Conservation (phyloP, 2,329 filamentous ascomycete genomes). For the Trichoderma pleuroti region DNA sequence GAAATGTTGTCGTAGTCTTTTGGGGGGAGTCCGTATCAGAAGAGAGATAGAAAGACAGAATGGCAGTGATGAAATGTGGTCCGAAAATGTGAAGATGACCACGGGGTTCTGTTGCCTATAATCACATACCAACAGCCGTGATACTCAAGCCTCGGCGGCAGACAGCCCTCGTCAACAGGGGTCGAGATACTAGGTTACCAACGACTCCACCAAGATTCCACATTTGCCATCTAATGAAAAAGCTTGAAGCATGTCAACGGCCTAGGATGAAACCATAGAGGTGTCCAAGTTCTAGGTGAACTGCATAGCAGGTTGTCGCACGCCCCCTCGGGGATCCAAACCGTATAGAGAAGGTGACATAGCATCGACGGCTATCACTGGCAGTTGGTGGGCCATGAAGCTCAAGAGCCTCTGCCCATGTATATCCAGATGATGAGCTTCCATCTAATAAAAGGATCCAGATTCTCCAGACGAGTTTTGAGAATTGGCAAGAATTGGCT, state of each 20-base stretch:
- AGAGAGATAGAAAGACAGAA: neutral
- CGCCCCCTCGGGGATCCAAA: neutral
- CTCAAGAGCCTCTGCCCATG: neutral
- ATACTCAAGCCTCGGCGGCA: neutral
- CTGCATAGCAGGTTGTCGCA: neutral
- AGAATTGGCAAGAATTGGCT: neutral
- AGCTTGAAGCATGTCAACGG: neutral
- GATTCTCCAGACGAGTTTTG: neutral
- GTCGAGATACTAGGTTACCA: neutral
- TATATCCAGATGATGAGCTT: neutral
- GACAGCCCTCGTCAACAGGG: neutral
- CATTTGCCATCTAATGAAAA: neutral
- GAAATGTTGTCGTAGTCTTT: neutral
- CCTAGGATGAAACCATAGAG: neutral
- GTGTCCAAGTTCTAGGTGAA: neutral
- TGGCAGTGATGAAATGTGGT: neutral
- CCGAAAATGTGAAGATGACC: neutral
- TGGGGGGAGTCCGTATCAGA: neutral
- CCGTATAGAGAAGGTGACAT: constrained; percentile 16
- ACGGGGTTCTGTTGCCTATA: neutral
- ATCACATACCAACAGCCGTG: neutral
- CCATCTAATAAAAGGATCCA: neutral
- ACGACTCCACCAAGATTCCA: neutral
- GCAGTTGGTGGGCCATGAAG: neutral
- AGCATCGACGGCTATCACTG: neutral